phyloP scores from a whole-genome alignment of 208 protist genomes.

The Tritrichomonas musculus region DNA sequence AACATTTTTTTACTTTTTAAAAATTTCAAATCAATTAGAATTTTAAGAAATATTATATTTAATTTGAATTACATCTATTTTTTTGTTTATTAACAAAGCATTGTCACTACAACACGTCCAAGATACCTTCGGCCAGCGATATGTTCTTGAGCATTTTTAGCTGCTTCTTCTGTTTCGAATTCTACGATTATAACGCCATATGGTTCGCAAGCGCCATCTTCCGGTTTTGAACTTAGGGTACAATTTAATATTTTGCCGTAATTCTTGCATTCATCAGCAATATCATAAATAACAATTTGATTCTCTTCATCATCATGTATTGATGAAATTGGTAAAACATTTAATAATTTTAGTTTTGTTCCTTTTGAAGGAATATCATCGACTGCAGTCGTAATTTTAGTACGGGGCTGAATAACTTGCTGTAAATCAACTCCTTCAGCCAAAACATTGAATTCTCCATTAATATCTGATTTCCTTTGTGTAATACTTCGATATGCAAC shows the following conservation, averaged over 20 bases:
- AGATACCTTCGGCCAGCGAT: background rate
- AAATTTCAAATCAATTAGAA: background rate
- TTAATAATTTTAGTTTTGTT: background rate
- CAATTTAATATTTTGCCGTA: background rate
- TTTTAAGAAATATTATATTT: too few relatives aligned
- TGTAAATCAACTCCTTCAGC: background rate
- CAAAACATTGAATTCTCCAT: background rate
- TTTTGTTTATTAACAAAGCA: too few relatives aligned
- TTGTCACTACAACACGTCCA: background rate
- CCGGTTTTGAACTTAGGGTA: background rate
- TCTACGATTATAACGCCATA: background rate
- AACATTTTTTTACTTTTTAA: background rate
- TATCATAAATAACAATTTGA: background rate
- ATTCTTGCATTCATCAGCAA: background rate
- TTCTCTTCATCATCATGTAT: background rate
- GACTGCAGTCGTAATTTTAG: background rate
- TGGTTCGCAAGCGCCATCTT: background rate
- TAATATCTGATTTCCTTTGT: background rate
- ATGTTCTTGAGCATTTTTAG: background rate
- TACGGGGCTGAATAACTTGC: background rate
- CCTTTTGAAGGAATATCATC: background rate
- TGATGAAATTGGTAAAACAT: background rate
- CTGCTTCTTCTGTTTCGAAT: background rate
- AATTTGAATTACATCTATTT: too few relatives aligned
- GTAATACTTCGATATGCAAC: background rate